A percentile compares a stretch with the other conserved stretches of the same genome.
Conservation (phyloP, 2,329 filamentous ascomycete genomes). For the Trichoderma arundinaceum region DNA sequence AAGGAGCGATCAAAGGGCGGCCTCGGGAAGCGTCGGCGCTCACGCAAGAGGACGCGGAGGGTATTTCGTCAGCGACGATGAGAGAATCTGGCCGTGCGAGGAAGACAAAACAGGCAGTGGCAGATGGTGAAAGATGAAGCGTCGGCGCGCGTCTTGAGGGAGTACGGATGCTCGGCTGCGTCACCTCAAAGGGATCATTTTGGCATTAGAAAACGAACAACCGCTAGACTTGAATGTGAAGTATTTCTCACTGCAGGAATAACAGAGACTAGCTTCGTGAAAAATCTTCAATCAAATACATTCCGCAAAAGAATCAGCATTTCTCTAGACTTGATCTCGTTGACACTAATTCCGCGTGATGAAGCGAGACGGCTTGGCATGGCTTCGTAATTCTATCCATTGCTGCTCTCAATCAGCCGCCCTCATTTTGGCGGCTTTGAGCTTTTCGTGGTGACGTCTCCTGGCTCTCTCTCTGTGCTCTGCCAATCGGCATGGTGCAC, state of each 20-base stretch:
- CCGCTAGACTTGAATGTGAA: slow-evolving; percentile 32
- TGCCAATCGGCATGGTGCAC: slow-evolving; percentile 20
- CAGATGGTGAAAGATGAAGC: slow-evolving; percentile 34
- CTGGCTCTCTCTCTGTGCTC: slow-evolving; percentile 19
- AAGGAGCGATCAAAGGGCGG: too few relatives aligned
- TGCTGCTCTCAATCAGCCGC: too few relatives aligned
- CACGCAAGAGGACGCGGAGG: slow-evolving; percentile 33
- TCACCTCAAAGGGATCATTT: slow-evolving; percentile 32
- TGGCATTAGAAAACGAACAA: slow-evolving; percentile 33
- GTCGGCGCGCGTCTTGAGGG: slow-evolving; percentile 32
- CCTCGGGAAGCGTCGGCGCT: slow-evolving; percentile 33
- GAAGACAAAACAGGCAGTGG: slow-evolving; percentile 33
- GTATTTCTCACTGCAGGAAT: slow-evolving; percentile 32
- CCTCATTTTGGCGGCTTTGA: too few relatives aligned
- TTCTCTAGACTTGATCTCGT: slow-evolving; percentile 32
- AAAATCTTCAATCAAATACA: slow-evolving; percentile 29
- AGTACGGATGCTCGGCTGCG: slow-evolving; percentile 33
- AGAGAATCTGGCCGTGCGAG: slow-evolving; percentile 32
- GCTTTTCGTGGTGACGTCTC: slow-evolving; percentile 29
- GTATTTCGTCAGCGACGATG: slow-evolving; percentile 33
- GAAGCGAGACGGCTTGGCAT: slow-evolving; percentile 21
- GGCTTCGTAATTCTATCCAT: slow-evolving; percentile 17
- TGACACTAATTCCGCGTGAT: slow-evolving; percentile 25
- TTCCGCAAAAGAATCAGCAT: slow-evolving; percentile 33
- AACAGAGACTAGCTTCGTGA: slow-evolving; percentile 30